These are phyloP conservation scores for Kwoniella dejecticola DNA, from an alignment of 768 basidiomycete species.

Conservation along the genomic window DNA sequence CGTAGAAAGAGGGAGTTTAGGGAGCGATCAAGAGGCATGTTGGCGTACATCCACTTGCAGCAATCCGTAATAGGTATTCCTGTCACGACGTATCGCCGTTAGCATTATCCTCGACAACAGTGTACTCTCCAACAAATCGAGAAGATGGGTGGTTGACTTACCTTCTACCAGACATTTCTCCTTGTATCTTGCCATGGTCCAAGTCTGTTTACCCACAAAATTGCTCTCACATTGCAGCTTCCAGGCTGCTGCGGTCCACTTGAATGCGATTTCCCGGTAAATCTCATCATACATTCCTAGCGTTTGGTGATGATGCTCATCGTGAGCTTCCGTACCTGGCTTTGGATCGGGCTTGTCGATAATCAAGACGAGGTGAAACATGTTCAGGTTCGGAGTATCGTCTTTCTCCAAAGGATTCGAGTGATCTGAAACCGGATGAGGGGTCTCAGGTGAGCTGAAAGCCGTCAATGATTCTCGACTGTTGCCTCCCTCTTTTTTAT, in stretches of 20 bases:
- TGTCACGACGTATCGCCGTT: too few relatives aligned
- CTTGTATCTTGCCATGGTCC: slow-evolving; percentile 67
- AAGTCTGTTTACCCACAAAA: slow-evolving; percentile 82
- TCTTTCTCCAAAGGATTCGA: slow-evolving; percentile 23
- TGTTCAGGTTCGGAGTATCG: slow-evolving; percentile 36
- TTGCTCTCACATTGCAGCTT: slow-evolving; percentile 84
- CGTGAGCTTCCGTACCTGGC: slow-evolving; percentile 25
- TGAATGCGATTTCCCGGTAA: slow-evolving; percentile 86
- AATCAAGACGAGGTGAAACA: slow-evolving; percentile 82
- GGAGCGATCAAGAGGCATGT: slow-evolving; percentile 73
- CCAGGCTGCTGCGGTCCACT: slow-evolving; percentile 85
- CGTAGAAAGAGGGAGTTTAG: slow-evolving; percentile 78
- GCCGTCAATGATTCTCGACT: neutral
- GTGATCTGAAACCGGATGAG: neutral
- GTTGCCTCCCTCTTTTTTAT: slow-evolving; percentile 2
- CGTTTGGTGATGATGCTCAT: slow-evolving; percentile 19
- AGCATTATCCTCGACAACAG: too few relatives aligned
- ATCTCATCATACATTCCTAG: slow-evolving; percentile 64
- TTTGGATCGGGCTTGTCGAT: slow-evolving; percentile 82
- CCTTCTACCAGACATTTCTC: slow-evolving; percentile 64
- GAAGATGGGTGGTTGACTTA: too few relatives aligned
- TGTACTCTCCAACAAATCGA: too few relatives aligned
- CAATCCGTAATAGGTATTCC: slow-evolving; percentile 50
- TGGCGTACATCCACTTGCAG: slow-evolving; percentile 62
- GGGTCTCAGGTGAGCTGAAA: slow-evolving; percentile 1